Base-by-base conservation (phyloP, 345 rosid species). In the Microcos paniculata region DNA sequence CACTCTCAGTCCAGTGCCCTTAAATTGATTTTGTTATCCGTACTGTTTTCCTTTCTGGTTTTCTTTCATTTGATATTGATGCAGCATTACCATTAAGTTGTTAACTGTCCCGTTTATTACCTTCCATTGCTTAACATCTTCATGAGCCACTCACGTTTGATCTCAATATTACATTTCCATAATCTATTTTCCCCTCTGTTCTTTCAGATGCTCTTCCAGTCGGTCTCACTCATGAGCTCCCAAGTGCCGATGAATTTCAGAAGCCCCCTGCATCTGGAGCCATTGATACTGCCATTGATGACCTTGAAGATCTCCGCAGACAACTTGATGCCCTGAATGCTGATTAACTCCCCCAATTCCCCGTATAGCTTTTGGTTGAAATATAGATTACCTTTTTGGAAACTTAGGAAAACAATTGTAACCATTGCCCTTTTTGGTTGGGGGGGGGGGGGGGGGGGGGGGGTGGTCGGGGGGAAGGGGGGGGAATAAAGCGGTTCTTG, bases 311-410 rank as follows among this genome's bases (percentile, higher is more conserved):
- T 38, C 91, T 96, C 21, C 84, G 86, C 74, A 90, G 81, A 87
- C 96, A 93, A 84, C 97, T 93, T 40, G 98, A 92, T 19, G 93
- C 94, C 73, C 94, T 96, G 21, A 96, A 90, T 82, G 89, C 95
- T 72, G 86, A 71, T 63, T 84, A 69, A 80, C 21, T 28, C 18
- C 59, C 51, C 23, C 55, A 81, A 21, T 26, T 16, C 59, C 51
- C 30, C 53, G 28, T 75, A 9, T n/a, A 77, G n/a, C 26, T 63
- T 49, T 18, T 62, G 28, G 66, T 26, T 49, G 56, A 40, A 30
- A 62, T 23, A 61, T 30, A 40, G 59, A 12, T 40, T 58, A 19
- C 30, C 38, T 69, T 40, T 48, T 68, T 33, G 35, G 69, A 16
- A 73, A 62, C 33, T 63, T 49, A 38, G 71, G 46, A 69, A 53